These are phyloP conservation scores for Aspergillus uvarum DNA, from an alignment of 2,329 filamentous ascomycete genomes.

Conservation along the genomic window DNA sequence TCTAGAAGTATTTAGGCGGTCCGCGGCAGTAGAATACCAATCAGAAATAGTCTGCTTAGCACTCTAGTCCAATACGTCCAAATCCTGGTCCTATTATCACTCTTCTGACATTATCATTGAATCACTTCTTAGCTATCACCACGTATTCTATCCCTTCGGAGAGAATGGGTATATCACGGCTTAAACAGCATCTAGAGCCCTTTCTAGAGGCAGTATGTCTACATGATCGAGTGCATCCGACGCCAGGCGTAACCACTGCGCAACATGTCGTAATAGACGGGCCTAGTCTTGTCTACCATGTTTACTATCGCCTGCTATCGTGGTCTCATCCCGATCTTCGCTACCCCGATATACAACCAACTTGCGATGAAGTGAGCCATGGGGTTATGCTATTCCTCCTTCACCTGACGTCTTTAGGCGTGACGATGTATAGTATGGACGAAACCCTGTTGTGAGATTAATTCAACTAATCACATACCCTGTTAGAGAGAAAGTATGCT, in stretches of 20 bases:
- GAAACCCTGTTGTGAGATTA: conserved; percentile 13
- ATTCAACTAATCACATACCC: conserved; percentile 10
- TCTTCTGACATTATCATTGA: no score
- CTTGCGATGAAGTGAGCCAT: conserved; percentile 63
- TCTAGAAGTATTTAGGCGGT: no score
- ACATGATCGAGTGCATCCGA: conserved; percentile 2
- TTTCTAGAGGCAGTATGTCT: conserved; percentile 30
- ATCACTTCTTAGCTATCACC: no score
- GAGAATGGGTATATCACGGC: conserved; percentile 36
- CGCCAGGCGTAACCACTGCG: conserved; percentile 16
- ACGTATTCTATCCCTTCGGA: no score
- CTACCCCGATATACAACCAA: conserved; percentile 55
- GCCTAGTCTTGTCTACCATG: conserved; percentile 72
- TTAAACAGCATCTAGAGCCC: conserved; percentile 34
- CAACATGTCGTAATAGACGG: conserved; percentile 66
- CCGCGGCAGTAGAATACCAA: no score
- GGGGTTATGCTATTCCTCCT: conserved; percentile 64
- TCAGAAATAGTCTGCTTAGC: no score
- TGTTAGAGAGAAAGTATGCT: conserved; percentile 68
- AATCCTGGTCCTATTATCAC: no score
- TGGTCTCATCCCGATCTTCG: conserved; percentile 41
- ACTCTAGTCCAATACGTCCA: no score
- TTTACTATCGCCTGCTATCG: conserved; percentile 59
- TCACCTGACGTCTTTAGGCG: conserved; percentile 54
- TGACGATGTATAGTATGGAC: conserved; percentile 68